These are phyloP conservation scores for Ogataea kodamae DNA, from an alignment of 805 yeast species.

Conservation along the genomic window DNA sequence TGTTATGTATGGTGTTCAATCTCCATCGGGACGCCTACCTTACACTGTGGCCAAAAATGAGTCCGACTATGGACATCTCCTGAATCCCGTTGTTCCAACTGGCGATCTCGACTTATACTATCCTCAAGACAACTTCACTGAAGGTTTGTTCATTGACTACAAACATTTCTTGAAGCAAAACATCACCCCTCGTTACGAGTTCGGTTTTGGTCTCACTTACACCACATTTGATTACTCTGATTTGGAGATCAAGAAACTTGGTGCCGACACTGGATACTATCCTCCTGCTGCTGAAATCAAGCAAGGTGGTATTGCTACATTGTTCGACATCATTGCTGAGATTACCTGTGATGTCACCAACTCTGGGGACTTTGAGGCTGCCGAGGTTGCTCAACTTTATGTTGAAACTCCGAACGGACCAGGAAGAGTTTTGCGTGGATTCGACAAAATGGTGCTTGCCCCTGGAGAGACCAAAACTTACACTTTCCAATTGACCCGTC, in stretches of 20 bases:
- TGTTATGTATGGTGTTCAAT: slow-evolving; percentile 53
- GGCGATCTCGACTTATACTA: slow-evolving; percentile 29
- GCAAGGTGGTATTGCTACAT: background rate
- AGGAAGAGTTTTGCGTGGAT: slow-evolving; percentile 39
- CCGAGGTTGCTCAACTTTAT: slow-evolving; percentile 41
- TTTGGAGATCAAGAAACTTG: slow-evolving; percentile 7
- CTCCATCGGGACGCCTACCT: slow-evolving; percentile 62
- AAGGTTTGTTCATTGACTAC: slow-evolving; percentile 52
- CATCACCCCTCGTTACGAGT: slow-evolving; percentile 55
- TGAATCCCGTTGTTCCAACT: slow-evolving; percentile 27
- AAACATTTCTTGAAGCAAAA: slow-evolving; percentile 53
- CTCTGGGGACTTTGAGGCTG: slow-evolving; percentile 37
- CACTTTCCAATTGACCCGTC: slow-evolving; percentile 34
- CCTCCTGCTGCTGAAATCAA: background rate
- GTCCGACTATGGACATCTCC: slow-evolving; percentile 39
- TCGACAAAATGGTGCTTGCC: slow-evolving; percentile 38
- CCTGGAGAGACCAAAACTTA: slow-evolving; percentile 32
- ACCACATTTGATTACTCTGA: slow-evolving; percentile 39
- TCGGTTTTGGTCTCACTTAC: slow-evolving; percentile 61
- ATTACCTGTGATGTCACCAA: slow-evolving; percentile 38
- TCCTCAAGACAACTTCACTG: slow-evolving; percentile 44
- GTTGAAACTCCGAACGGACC: slow-evolving; percentile 42
- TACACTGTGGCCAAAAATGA: slow-evolving; percentile 56
- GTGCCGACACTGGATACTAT: slow-evolving; percentile 1
- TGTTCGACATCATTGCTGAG: slow-evolving; percentile 22